phyloP scores from a whole-genome alignment of 345 rosid genomes.

The Pseudoturritis turrita region DNA sequence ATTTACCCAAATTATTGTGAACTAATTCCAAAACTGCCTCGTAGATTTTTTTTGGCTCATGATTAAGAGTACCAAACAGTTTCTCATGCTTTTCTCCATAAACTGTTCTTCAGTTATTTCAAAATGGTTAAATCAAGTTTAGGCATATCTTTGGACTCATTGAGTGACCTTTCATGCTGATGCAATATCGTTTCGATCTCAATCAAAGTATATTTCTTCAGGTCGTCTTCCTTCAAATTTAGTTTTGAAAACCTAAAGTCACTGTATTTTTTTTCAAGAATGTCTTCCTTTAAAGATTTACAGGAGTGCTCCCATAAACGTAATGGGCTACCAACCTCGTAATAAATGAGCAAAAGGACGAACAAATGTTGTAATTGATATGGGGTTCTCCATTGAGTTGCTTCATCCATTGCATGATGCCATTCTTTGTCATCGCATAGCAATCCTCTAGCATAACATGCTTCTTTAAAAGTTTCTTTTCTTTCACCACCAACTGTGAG shows the following conservation, averaged over 20 bases:
- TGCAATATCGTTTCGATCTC: not conserved
- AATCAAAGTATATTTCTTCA: not conserved
- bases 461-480: not conserved
- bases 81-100: not conserved
- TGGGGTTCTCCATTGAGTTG: not conserved
- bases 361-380: not conserved
- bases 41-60: no score
- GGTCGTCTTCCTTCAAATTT: rapidly evolving
- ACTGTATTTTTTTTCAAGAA: not conserved
- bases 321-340: not conserved
- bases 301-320: not conserved
- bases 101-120: not conserved
- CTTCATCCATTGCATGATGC: not conserved
- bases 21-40: no score
- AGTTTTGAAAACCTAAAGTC: not conserved
- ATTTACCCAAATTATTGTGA: no score
- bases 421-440: not conserved
- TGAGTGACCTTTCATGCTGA: not conserved
- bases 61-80: not conserved
- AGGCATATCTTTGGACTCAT: not conserved
- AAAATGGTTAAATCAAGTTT: not conserved
- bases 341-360: not conserved
- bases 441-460: not conserved
- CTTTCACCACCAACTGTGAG: not conserved
- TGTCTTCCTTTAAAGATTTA: not conserved